Base-by-base conservation (phyloP, 495 filamentous ascomycete species). In the Podospora conica region DNA sequence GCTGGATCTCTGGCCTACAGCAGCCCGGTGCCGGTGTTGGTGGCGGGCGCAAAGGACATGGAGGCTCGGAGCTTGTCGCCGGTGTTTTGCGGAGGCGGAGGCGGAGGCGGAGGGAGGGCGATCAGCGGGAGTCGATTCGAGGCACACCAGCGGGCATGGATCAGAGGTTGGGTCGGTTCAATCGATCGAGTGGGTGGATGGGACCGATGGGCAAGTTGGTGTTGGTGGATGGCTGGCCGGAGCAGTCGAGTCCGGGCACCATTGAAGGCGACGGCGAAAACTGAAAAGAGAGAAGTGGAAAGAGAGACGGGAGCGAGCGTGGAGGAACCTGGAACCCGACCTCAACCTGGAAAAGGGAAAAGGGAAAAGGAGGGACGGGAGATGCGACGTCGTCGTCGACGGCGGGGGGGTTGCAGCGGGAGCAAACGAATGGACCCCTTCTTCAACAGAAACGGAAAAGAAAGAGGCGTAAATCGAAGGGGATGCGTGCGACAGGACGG, bases 21-120 rank as follows among this genome's bases (percentile, higher is more conserved):
- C 28, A 55, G 58, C 48, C 54, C 40, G 40, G 40, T 48, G 40
- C 40, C 40, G 29, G 3, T 31, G 64, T 20, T 58, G 53, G 63
- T 28, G 20, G 29, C 28, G 54, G 63, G 63, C 63, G 63, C 63
- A 24, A 65, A 21, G 28, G 40, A 57, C 65, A 66, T 66, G 65
- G 31, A 53, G 23, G n/a, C n/a, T n/a, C n/a, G n/a, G 7, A 40
- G 55, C 29, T 59, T 29, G 55, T 25, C 53, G 29, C 27, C 58
- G 65, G 64, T 27, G 65, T 62, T 62, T 33, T 53, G 65, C 60
- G 40, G 40, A 48, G 15, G 40, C 40, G 40, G 40, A n/a, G 40
- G 65, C 60, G 40, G 40, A 48, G 15, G 40, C 40, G 40, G 40
- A n/a, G 40, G 29, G 40, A 48, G 40, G 40, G 40, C 40, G 18